Percentiles rank a stretch among this genome's conserved stretches.
These are phyloP conservation scores for Penicillium aurantiogriseum DNA, from an alignment of 2,329 filamentous ascomycete genomes.

Conservation along the genomic window DNA sequence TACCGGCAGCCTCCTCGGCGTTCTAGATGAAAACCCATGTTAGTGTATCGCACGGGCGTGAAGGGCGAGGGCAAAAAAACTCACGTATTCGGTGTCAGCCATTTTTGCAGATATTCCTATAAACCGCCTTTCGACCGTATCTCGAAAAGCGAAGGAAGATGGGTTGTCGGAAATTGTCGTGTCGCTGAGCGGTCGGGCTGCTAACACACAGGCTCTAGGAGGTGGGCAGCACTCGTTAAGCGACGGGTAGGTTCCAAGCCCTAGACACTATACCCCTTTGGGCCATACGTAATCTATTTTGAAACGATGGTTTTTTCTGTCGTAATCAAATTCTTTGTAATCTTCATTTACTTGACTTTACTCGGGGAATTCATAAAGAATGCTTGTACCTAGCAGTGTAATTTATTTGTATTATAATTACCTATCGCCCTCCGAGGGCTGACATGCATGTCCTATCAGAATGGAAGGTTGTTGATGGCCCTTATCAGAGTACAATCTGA, in stretches of 20 bases:
- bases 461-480: background rate
- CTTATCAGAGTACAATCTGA: background rate
- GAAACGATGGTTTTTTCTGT: background rate
- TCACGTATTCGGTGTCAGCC: conserved; percentile 86
- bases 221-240: conserved; percentile 45
- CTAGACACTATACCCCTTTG: conserved; percentile 33
- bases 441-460: background rate
- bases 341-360: background rate
- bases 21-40: conserved; percentile 59
- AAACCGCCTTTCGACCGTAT: conserved; percentile 45
- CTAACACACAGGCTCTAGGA: conserved; percentile 29
- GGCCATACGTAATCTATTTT: conserved; percentile 16
- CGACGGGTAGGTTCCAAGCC: conserved; percentile 43
- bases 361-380: no score
- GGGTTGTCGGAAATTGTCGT: conserved; percentile 39
- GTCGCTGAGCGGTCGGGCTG: conserved; percentile 38
- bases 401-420: conserved; percentile 1
- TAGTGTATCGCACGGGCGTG: conserved; percentile 31
- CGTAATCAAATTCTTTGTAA: background rate
- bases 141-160: conserved; percentile 48
- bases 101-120: conserved; percentile 62
- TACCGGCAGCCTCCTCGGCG: conserved; percentile 90
- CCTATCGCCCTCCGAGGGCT: background rate
- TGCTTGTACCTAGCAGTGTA: background rate
- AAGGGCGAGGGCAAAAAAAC: conserved; percentile 41